phyloP scores from a whole-genome alignment of 257 asterid genomes.

The Nicotiana otophora region DNA sequence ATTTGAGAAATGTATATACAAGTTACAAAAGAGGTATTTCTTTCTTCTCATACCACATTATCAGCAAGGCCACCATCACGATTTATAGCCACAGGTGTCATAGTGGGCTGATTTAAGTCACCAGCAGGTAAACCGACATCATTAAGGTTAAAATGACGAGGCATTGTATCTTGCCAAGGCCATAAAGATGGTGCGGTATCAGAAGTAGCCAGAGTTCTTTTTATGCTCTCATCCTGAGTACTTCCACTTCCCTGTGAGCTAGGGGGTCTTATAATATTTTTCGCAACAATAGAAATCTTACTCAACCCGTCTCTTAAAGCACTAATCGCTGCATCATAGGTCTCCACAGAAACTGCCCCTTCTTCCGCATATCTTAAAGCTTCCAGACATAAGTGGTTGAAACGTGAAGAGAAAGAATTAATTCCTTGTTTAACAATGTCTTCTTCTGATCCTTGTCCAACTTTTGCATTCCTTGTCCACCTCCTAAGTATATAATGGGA shows the following conservation, averaged over 20 bases:
- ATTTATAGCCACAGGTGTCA: constrained; percentile 54
- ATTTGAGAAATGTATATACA: not conserved
- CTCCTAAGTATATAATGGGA: constrained; percentile 62
- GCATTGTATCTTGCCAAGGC: constrained; percentile 58
- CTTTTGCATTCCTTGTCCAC: constrained; percentile 64
- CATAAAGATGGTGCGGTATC: constrained; percentile 44
- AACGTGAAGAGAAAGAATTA: constrained; percentile 53
- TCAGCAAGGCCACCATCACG: constrained; percentile 61
- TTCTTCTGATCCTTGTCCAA: constrained; percentile 32
- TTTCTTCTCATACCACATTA: constrained; percentile 38
- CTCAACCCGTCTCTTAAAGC: constrained; percentile 52
- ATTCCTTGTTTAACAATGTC: constrained; percentile 23
- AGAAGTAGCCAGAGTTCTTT: constrained; percentile 34
- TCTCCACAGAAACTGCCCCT: constrained; percentile 56
- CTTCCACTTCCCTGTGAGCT: constrained; percentile 39
- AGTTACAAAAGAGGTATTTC: not conserved
- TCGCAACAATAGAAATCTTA: constrained; percentile 48
- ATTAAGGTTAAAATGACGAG: constrained; percentile 47
- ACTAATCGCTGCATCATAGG: constrained; percentile 53
- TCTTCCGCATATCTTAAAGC: constrained; percentile 61
- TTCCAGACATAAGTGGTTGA: constrained; percentile 55
- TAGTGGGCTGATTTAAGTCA: constrained; percentile 46
- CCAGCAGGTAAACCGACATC: constrained; percentile 39
- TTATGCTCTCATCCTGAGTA: constrained; percentile 38
- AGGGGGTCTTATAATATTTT: constrained; percentile 40